phyloP scores from a whole-genome alignment of 2,329 filamentous ascomycete genomes.

The Zymoseptoria crescenta region DNA sequence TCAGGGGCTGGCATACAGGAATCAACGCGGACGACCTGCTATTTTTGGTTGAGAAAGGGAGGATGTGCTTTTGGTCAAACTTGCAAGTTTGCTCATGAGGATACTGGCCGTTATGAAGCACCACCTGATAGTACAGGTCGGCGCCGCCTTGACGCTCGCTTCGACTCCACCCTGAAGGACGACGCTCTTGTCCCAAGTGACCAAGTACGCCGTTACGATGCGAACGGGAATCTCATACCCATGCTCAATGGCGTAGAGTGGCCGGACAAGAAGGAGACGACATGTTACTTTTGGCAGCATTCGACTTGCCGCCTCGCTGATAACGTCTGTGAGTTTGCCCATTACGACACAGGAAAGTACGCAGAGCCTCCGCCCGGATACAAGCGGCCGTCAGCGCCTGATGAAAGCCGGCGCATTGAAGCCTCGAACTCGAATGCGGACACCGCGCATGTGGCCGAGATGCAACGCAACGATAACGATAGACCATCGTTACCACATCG shows the following conservation, averaged over 20 bases:
- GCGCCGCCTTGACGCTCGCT: not conserved
- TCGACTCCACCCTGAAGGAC: not conserved
- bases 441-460: not conserved
- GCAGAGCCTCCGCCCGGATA: conserved; percentile 1
- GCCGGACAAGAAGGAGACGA: conserved; percentile 2
- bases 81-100: conserved; percentile 3
- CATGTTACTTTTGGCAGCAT: conserved; percentile 11
- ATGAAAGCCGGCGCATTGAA: not conserved
- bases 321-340: conserved; percentile 2
- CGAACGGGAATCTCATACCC: not conserved
- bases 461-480: not conserved
- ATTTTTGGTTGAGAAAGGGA: not conserved
- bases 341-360: conserved; percentile 1
- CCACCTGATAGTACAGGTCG: not conserved
- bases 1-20: not conserved
- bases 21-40: not conserved
- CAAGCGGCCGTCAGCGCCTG: not conserved
- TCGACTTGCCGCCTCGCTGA: conserved; percentile 3
- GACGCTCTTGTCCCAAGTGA: not conserved
- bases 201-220: not conserved
- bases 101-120: not conserved
- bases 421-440: not conserved
- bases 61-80: conserved; percentile 1
- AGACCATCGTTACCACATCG: not conserved
- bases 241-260: not conserved